A percentile compares a stretch with the other conserved stretches of the same genome.
phyloP scores from a whole-genome alignment of 495 filamentous ascomycete genomes.

The Penicillium fimorum region DNA sequence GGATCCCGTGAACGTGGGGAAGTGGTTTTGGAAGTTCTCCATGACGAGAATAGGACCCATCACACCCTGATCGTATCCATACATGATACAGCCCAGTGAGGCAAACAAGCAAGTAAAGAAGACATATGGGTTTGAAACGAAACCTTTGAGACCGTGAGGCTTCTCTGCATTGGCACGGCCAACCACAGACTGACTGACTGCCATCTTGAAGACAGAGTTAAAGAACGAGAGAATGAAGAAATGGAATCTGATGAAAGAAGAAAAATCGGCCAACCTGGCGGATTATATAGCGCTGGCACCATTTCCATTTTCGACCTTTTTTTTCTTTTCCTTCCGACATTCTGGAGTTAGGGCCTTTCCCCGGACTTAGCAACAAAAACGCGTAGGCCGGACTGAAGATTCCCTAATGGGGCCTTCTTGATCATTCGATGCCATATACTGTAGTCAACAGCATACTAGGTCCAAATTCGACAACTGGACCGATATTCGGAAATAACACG shows the following conservation, averaged over 20 bases:
- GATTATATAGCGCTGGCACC: slow-evolving; percentile 14
- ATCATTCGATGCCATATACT: slow-evolving; percentile 12
- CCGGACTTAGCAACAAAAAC: slow-evolving; percentile 2
- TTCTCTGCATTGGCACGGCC: slow-evolving; percentile 37
- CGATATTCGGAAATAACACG: slow-evolving; percentile 17
- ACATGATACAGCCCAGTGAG: slow-evolving; percentile 64
- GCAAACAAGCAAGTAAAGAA: slow-evolving; percentile 56
- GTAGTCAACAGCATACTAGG: slow-evolving; percentile 13
- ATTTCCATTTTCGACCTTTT: slow-evolving; percentile 4
- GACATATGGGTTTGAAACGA: slow-evolving; percentile 40
- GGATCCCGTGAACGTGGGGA: slow-evolving; percentile 52
- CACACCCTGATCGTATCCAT: slow-evolving; percentile 77
- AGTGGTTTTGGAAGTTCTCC: slow-evolving; percentile 40
- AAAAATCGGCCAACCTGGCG: slow-evolving; percentile 1
- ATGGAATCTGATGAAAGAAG: not conserved
- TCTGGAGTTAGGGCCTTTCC: slow-evolving; percentile 13
- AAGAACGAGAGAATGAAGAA: slow-evolving; percentile 2
- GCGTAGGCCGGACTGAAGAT: slow-evolving; percentile 5
- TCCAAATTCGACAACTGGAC: slow-evolving; percentile 13
- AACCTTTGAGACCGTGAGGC: slow-evolving; percentile 34
- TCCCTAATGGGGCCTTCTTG: slow-evolving; percentile 9
- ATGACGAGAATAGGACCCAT: slow-evolving; percentile 57
- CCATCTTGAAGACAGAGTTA: slow-evolving; percentile 16
- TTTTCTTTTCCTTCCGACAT: not conserved
- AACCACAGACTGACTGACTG: slow-evolving; percentile 35